Conservation (phyloP, 2,329 filamentous ascomycete species). For the Colletotrichum lupini region DNA sequence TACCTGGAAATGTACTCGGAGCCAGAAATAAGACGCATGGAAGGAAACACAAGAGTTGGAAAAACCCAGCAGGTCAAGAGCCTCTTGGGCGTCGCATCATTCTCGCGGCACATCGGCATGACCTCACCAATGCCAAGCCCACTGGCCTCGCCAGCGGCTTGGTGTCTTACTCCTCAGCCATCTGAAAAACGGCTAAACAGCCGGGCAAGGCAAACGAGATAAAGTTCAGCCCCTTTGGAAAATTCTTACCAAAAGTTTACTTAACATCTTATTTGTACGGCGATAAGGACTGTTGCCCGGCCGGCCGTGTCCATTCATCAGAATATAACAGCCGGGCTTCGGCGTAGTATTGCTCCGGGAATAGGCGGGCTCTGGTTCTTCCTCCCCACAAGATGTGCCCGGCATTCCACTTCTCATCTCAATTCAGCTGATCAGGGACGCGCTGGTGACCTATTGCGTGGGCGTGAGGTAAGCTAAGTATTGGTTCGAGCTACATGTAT, state of each 20-base stretch:
- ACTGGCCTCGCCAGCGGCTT: background rate
- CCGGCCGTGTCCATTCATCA: background rate
- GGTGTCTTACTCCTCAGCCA: constrained; percentile 14
- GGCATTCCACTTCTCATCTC: background rate
- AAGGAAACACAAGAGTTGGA: background rate
- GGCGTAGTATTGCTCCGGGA: background rate
- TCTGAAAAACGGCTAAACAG: background rate
- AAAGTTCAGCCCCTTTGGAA: constrained; percentile 15
- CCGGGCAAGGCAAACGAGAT: constrained; percentile 16
- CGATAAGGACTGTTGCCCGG: background rate
- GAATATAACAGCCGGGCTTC: background rate
- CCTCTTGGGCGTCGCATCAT: background rate
- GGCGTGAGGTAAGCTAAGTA: background rate
- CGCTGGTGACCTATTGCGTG: constrained; percentile 1
- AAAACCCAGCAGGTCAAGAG: background rate
- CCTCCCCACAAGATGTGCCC: background rate
- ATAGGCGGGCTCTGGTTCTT: background rate
- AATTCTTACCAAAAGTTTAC: background rate
- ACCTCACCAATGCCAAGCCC: background rate
- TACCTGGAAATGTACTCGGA: too few species aligned
- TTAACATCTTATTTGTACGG: background rate
- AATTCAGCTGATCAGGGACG: background rate
- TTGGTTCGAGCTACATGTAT: background rate
- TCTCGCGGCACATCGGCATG: constrained; percentile 1
- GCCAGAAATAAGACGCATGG: background rate